A percentile compares a stretch with the other conserved stretches of the same genome.
Evolutionary conservation across 352 stramenopile species (phyloP).

Genomic region (Phytophthora pseudosyringae): DNA sequence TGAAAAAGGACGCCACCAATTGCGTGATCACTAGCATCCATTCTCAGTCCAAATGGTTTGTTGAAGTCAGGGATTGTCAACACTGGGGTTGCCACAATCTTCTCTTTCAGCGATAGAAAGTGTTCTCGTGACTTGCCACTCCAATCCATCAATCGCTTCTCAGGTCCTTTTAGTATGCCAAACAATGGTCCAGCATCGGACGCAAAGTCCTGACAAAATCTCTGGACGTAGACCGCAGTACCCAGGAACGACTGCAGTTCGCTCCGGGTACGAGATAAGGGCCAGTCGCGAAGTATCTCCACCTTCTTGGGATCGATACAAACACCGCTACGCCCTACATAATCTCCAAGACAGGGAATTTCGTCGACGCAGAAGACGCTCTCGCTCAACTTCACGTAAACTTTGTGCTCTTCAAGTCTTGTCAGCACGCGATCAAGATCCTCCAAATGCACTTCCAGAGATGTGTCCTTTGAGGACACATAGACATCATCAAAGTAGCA

Average conservation of each 20-base stretch:
- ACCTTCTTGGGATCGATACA: conserved; percentile 29
- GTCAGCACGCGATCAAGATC: conserved; percentile 18
- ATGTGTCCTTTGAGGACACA: conserved; percentile 11
- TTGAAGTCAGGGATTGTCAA: conserved; percentile 12
- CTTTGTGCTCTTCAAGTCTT: conserved; percentile 6
- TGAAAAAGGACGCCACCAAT: conserved; percentile 18
- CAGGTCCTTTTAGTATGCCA: conserved; percentile 14
- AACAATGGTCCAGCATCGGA: conserved; percentile 14
- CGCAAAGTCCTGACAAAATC: conserved; percentile 21
- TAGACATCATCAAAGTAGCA: conserved; percentile 23
- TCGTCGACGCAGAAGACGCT: conserved; percentile 26
- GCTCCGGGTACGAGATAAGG: conserved; percentile 11
- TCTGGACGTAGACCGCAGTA: no score
- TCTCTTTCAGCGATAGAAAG: conserved; percentile 7
- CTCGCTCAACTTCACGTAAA: conserved; percentile 36
- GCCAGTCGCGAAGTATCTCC: conserved; percentile 15
- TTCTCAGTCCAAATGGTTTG: conserved; percentile 6
- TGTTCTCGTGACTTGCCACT: neutral
- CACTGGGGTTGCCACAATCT: neutral
- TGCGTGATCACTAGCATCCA: conserved; percentile 17
- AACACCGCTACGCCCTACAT: conserved; percentile 21
- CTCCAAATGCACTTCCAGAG: conserved; percentile 13
- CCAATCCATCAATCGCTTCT: neutral
- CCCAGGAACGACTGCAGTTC: conserved; percentile 25
- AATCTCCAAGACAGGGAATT: conserved; percentile 38